phyloP scores from a whole-genome alignment of 1,284 basidiomycete genomes.

The Trametes versicolor region DNA sequence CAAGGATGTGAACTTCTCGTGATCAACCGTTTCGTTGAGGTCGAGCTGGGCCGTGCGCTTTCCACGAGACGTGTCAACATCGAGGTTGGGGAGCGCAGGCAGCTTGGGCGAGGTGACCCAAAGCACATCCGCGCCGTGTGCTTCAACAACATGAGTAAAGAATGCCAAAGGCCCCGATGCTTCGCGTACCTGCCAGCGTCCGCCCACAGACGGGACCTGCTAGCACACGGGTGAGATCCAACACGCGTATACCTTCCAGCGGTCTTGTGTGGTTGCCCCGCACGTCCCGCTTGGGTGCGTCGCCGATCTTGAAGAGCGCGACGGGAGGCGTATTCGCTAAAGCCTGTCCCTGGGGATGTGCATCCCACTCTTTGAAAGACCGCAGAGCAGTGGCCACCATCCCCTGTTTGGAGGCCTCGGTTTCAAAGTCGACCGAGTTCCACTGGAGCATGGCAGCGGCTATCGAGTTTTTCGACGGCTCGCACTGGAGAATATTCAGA shows the following conservation, averaged over 20 bases:
- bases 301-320: conserved; percentile 55
- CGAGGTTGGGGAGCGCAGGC: conserved; percentile 62
- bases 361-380: conserved; percentile 61
- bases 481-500: conserved; percentile 54
- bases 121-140: conserved; percentile 70
- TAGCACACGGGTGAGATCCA: conserved; percentile 68
- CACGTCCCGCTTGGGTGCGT: conserved; percentile 52
- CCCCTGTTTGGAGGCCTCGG: conserved; percentile 52
- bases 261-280: conserved; percentile 42
- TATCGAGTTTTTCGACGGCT: conserved; percentile 51
- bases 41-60: conserved; percentile 74
- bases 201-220: conserved; percentile 67
- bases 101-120: conserved; percentile 65
- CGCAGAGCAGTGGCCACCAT: conserved; percentile 66
- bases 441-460: conserved; percentile 53
- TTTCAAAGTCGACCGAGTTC: conserved; percentile 63
- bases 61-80: conserved; percentile 70
- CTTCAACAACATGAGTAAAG: conserved; percentile 41
- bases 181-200: conserved; percentile 59
- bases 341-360: conserved; percentile 57
- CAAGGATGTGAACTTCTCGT: conserved; percentile 49
- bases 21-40: conserved; percentile 49
- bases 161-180: background rate
- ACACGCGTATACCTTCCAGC: conserved; percentile 59
- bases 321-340: conserved; percentile 53